phyloP scores from a whole-genome alignment of 352 stramenopile genomes.

The Phytophthora vignae region DNA sequence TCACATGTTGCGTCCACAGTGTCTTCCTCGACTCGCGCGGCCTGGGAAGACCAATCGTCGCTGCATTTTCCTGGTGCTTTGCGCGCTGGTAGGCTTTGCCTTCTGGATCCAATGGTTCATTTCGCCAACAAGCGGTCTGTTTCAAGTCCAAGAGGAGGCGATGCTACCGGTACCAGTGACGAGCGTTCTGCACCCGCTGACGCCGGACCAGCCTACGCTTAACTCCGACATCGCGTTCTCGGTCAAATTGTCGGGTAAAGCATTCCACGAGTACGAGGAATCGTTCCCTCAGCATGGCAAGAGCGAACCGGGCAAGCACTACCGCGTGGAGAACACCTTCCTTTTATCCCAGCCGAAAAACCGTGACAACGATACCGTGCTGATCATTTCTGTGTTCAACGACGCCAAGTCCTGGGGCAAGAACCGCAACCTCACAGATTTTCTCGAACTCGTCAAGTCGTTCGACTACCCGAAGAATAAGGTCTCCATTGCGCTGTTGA shows the following conservation, averaged over 20 bases:
- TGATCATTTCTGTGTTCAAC: conserved; percentile 42
- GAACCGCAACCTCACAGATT: conserved; percentile 29
- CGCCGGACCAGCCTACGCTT: not conserved
- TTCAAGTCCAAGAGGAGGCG: conserved; percentile 1
- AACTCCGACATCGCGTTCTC: conserved; percentile 14
- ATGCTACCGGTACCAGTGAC: conserved; percentile 1
- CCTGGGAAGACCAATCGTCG: conserved; percentile 13
- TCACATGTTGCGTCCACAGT: conserved; percentile 1
- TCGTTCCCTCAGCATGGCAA: conserved; percentile 34
- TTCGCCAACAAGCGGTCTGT: not conserved
- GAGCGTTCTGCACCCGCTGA: conserved; percentile 21
- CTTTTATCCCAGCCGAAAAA: conserved; percentile 3
- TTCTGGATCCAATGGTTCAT: too few species aligned
- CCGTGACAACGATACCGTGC: conserved; percentile 27
- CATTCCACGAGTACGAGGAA: conserved; percentile 22
- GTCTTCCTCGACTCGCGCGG: not conserved
- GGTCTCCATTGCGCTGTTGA: conserved; percentile 47
- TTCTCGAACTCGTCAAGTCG: conserved; percentile 40
- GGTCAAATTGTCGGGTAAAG: not conserved
- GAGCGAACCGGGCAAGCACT: conserved; percentile 24
- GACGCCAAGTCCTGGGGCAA: conserved; percentile 45
- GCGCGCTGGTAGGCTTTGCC: not conserved
- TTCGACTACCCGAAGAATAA: conserved; percentile 42
- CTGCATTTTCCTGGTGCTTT: conserved; percentile 7
- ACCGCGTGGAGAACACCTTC: conserved; percentile 28